Evolutionary conservation across 2,329 filamentous ascomycete species (phyloP).

Genomic region (Hypoxylon sp.): DNA sequence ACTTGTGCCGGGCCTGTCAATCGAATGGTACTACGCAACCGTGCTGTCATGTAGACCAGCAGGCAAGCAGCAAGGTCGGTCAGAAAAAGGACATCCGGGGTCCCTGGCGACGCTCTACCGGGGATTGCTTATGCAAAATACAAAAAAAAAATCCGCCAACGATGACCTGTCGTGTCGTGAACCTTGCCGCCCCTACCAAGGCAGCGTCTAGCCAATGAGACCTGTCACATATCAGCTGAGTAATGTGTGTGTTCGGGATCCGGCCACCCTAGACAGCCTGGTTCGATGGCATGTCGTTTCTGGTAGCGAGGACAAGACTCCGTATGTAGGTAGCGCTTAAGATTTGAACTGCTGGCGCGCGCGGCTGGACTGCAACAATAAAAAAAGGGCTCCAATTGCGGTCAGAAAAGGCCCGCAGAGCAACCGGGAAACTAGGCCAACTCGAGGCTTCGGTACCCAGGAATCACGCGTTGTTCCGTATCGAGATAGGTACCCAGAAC

Average conservation of each 20-base stretch:
- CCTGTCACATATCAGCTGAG: background rate
- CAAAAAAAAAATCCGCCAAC: background rate
- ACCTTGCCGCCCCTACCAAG: background rate
- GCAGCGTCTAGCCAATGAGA: background rate
- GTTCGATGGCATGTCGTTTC: background rate
- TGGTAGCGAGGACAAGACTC: background rate
- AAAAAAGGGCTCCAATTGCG: background rate
- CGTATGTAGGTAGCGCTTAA: too few species aligned
- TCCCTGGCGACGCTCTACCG: background rate
- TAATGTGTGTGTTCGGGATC: background rate
- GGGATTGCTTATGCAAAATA: background rate
- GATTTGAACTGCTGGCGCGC: background rate
- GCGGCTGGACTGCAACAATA: too few species aligned
- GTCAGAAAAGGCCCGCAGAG: background rate
- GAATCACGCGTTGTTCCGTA: background rate
- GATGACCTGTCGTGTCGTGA: background rate
- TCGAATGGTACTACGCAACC: too few species aligned
- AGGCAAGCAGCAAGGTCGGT: background rate
- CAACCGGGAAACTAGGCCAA: slow-evolving; percentile 1
- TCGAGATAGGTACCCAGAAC: background rate
- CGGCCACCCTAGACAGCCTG: too few species aligned
- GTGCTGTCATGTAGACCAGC: too few species aligned
- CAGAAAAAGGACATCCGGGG: background rate
- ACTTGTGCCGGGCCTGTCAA: too few species aligned
- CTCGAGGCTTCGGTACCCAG: slow-evolving; percentile 17